A percentile compares a stretch with the other conserved stretches of the same genome.
Evolutionary conservation across 345 rosid genomes (phyloP).

Genomic region (Lepidium aucheri): DNA sequence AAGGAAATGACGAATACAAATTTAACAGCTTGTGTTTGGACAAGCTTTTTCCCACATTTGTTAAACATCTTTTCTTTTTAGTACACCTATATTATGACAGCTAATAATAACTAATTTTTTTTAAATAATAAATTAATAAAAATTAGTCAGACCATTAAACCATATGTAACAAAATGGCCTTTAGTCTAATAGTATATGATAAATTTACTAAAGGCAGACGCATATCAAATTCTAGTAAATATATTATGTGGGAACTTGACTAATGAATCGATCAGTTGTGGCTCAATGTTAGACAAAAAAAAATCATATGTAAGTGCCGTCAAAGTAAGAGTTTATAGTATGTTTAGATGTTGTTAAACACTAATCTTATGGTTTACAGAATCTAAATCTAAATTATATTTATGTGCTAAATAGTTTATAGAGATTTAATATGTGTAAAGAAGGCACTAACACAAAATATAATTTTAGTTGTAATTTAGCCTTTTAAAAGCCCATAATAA

Average conservation of each 20-base stretch:
- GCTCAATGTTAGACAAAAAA: too few relatives aligned
- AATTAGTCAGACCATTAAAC: background rate
- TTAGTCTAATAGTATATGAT: too few relatives aligned
- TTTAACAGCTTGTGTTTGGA: conserved; percentile 8
- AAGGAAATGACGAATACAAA: conserved; percentile 4
- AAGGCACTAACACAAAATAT: background rate
- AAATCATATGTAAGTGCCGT: background rate
- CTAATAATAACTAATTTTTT: background rate
- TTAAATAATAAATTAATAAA: background rate
- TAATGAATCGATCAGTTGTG: too few relatives aligned
- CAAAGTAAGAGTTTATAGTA: background rate
- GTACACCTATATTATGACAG: conserved; percentile 7
- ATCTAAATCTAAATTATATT: too few relatives aligned
- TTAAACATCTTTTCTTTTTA: background rate
- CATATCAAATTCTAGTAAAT: too few relatives aligned
- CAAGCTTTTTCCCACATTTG: background rate
- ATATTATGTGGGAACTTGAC: too few relatives aligned
- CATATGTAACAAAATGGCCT: too few relatives aligned
- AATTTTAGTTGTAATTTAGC: too few relatives aligned
- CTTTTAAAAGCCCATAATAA: too few relatives aligned
- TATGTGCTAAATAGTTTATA: too few relatives aligned
- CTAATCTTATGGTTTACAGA: background rate
- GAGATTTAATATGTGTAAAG: too few relatives aligned
- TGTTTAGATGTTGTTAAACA: background rate
- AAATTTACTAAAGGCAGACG: too few relatives aligned